Evolutionary conservation across 106 monocot species (phyloP), one percentile per base, ranked within the genome.

Genomic region (Triglochin maritima): DNA sequence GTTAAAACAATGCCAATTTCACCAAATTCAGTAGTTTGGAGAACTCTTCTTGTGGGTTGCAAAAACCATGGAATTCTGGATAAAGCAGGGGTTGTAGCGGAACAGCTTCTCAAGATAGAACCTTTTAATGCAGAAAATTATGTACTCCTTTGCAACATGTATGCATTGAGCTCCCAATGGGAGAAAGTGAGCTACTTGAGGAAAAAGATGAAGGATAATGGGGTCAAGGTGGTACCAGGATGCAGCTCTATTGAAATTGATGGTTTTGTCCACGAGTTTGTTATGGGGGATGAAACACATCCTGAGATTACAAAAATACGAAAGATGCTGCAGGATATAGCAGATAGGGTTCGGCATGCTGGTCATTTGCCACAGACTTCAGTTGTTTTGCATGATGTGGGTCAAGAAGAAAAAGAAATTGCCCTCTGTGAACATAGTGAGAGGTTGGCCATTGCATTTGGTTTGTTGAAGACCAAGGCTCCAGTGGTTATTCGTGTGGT

Each of bases 391-490:
- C 87, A 88, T 80, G 90, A 96, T 77, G 85, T 87, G 15, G 85
- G 74, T 67, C 88, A 96, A 72, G 95, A 91, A 60, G 96, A 91
- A 71, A 96, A 91, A 54, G 86, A 80, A 69, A 78, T 68, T 68
- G 81, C 96, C 47, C 81, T 96, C 4, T 85, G 87, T 68, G 90
- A 88, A 64, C 96, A 96, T 65, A 96, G 96, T 71, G 96, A 96
- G 62, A 88, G 90, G 71, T 62, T 96, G 60, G 96, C 96, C 17
- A 88, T 93, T 78, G 93, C 93, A 59, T 88, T 67, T 71, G 93
- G 93, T 15, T 43, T 93, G 69, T 60, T 88, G 73, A 93, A 86
- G 62, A 93, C 83, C 4, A 72, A 51, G 46, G 64, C 83, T 9
- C 93, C 85, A 10, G 51, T 53, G 6, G 71, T 74, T 13, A 86